Base-by-base conservation (phyloP, 768 basidiomycete genomes). In the Hericium alpestre region DNA sequence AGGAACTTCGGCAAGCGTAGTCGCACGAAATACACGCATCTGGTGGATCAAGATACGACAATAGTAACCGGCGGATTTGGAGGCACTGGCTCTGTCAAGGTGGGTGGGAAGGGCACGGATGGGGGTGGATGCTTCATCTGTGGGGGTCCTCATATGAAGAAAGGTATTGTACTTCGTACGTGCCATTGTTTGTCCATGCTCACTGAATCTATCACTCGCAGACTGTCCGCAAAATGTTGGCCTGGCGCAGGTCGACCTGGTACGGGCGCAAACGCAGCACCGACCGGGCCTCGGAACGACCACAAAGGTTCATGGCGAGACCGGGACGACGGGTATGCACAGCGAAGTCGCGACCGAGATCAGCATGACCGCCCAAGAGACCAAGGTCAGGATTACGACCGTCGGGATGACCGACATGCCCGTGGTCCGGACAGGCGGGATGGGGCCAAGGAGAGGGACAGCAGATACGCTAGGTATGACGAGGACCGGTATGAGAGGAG, bases 1-100 rank as follows among this genome's bases (percentile, higher is more conserved):
- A 86, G 84, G 70, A 86, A 97, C 73, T 97, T 94, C 66, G 91
- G 92, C 49, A 93, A 93, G 71, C 84, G 90, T 59, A 83, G 90
- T 67, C 84, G 88, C 49, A 93, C 91, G 32, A 94, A 99, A 73
- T 98, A 98, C 65, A 98, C 96, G 15, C 95, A 99, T 72, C 71
- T 99, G 61, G 72, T 92, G 39, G 94, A 94, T 65, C 90, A 98
- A 75, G 95, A 98, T 68, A 98, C 95, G 0, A 91, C 90, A 5
- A 72, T 61, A 22, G 59, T 68, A 12, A 73, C 66, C 51, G 86
- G 82, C 32, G 86, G 87, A 0, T 86, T 87, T 70, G 86, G 86
- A 27, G 86, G 82, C 7, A 65, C 65, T 4, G 79, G 73, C 1
- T 67, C 80, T 23, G 73, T 79, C 51, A 82, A 79, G 65, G 66